phyloP scores from a whole-genome alignment of 2,329 filamentous ascomycete genomes.

The Chalaropsis thielavioides region DNA sequence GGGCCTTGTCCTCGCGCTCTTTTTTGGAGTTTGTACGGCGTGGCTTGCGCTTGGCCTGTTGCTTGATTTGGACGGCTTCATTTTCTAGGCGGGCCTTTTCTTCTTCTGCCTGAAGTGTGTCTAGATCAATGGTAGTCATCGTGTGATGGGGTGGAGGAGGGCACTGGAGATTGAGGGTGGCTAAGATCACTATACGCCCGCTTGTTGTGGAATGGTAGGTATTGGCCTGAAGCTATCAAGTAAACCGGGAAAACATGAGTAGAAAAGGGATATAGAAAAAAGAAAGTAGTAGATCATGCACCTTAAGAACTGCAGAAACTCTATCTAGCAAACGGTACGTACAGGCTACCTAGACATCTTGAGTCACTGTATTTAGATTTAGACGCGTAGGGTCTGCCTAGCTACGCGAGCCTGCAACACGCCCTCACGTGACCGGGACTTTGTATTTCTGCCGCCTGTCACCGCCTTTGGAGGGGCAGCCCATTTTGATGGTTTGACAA shows the following conservation, averaged over 20 bases:
- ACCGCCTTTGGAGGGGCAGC: constrained; percentile 16
- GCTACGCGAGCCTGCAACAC: not conserved
- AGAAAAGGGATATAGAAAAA: not conserved
- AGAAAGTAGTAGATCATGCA: not conserved
- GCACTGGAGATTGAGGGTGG: not conserved
- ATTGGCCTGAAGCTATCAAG: not conserved
- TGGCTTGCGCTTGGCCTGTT: constrained; percentile 35
- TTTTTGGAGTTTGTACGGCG: constrained; percentile 38
- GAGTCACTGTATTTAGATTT: not conserved
- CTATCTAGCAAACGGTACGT: not conserved
- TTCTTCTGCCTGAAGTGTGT: constrained; percentile 27
- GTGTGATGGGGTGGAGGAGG: not conserved
- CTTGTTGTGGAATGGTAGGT: not conserved
- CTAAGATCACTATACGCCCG: not conserved
- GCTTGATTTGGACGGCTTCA: constrained; percentile 31
- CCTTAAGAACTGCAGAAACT: not conserved
- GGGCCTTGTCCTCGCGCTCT: constrained; percentile 37
- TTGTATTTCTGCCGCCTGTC: constrained; percentile 8
- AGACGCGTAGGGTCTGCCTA: not conserved
- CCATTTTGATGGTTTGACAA: not conserved
- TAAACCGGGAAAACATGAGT: not conserved
- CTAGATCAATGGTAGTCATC: constrained; percentile 16
- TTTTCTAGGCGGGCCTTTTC: constrained; percentile 26
- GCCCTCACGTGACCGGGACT: constrained; percentile 7
- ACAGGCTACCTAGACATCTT: not conserved